Base-by-base conservation (phyloP, 2,329 filamentous ascomycete genomes). In the Ophiobolus disseminans region DNA sequence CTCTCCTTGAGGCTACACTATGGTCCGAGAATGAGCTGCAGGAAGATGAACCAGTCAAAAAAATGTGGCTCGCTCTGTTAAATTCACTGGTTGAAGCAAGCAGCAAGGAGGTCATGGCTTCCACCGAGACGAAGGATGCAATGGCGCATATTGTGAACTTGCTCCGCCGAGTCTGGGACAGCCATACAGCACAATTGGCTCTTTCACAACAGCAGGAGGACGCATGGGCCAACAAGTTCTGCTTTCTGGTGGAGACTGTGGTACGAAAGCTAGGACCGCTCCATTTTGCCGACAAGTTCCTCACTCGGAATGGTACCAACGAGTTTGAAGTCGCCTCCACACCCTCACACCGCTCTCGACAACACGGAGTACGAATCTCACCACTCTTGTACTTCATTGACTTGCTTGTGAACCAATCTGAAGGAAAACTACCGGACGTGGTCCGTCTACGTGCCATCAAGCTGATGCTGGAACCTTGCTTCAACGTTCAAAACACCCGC, bases 71-170 rank as follows among this genome's bases (percentile, higher is more conserved):
- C 21, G 77, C 81, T 1, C 76, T 91, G 10, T 78, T 90, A 34
- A 75, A 78, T 3, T 83, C 86, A 1, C 77, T 91, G 20, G 82
- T 85, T 2, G 81, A 82, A 39, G 88, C 89, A 30, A 87, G 87
- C 19, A 82, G 81, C 32, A 96, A 96, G 73, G 94, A 99, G 72
- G 88, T 99, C 60, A 96, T 93, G 62, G 86, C 92, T 5, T 91
- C 91, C 0, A 82, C 83, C 10, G 93, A 97, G 53, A 90, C 91
- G 1, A 89, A 90, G 65, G 83, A 86, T 52, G 93, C 92, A 49
- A 81, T 96, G 53, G 87, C 89, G 17, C 80, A 84, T 32, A 80
- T 91, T 17, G 80, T 93, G 40, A 85, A 85, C 32, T 73, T 91
- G 17, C 75, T 96, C 5, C 82, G 85, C 39, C 83, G 81, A 20